Percentiles rank a stretch among this genome's conserved stretches.
Conservation (phyloP, 345 rosid species). For the Syzygium aromaticum region DNA sequence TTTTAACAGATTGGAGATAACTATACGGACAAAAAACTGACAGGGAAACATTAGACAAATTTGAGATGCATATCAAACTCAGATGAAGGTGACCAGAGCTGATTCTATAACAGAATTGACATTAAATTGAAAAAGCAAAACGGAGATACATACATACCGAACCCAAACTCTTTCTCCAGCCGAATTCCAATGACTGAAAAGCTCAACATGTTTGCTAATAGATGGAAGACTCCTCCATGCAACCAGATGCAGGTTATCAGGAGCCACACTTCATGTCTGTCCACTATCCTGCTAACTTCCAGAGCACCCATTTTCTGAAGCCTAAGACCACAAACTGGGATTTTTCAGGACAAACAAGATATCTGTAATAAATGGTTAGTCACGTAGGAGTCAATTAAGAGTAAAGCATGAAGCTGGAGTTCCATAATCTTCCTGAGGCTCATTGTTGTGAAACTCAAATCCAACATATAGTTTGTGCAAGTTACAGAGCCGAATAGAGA, state of each 20-base stretch:
- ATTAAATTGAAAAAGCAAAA: not conserved
- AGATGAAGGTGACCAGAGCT: not conserved
- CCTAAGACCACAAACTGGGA: slow-evolving; percentile 20
- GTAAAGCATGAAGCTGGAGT: not conserved
- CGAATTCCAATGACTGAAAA: slow-evolving; percentile 73
- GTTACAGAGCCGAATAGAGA: not conserved
- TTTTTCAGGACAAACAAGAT: not conserved
- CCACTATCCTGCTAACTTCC: slow-evolving; percentile 45
- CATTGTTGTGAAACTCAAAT: not conserved
- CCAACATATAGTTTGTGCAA: not conserved
- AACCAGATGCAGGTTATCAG: slow-evolving; percentile 85
- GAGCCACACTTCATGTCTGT: slow-evolving; percentile 64
- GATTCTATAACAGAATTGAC: not conserved
- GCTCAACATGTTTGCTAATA: slow-evolving; percentile 73
- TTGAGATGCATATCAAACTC: not conserved
- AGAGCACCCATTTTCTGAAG: slow-evolving; percentile 75
- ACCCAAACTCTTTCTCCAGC: slow-evolving; percentile 88
- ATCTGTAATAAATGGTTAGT: not conserved
- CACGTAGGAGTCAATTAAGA: not conserved
- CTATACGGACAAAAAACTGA: not conserved
- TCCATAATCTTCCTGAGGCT: not conserved
- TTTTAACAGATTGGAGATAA: not conserved
- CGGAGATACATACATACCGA: slow-evolving; percentile 36
- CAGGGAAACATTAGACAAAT: not conserved
- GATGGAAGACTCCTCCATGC: slow-evolving; percentile 82